Percentiles rank a stretch among this genome's conserved stretches.
phyloP scores from a whole-genome alignment of 176 grass and related monocot genomes.

The Bothriochloa decipiens region DNA sequence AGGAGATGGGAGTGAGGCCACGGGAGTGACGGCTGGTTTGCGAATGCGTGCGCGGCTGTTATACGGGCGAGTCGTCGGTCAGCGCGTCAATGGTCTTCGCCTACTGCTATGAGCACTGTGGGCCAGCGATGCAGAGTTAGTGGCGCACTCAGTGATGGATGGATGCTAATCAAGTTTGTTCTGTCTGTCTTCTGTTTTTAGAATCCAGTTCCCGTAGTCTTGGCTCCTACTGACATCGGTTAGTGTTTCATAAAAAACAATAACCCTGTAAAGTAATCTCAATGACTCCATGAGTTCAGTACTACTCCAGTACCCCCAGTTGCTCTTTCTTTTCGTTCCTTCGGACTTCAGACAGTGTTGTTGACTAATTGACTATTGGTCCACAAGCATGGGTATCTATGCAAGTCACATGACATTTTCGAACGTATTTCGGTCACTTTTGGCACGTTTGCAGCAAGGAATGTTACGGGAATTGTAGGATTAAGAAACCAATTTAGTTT shows the following conservation, averaged over 20 bases:
- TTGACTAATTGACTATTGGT: not conserved
- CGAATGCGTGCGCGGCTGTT: not conserved
- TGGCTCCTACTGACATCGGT: too few relatives aligned
- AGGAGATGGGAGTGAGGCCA: not conserved
- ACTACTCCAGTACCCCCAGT: not conserved
- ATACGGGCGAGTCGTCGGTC: slow-evolving; percentile 15
- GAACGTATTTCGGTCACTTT: too few relatives aligned
- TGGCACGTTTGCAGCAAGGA: too few relatives aligned
- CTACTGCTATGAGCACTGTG: not conserved
- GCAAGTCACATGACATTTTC: too few relatives aligned
- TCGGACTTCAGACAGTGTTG: not conserved
- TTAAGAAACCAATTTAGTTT: too few relatives aligned
- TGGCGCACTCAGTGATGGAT: not conserved
- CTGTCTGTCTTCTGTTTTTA: not conserved
- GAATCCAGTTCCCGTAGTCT: too few relatives aligned
- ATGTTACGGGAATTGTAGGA: too few relatives aligned
- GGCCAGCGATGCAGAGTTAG: not conserved
- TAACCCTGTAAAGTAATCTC: not conserved
- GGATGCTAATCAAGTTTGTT: not conserved
- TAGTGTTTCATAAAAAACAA: too few relatives aligned
- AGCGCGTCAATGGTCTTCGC: slow-evolving; percentile 28
- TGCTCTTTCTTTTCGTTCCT: not conserved
- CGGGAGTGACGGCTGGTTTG: not conserved
- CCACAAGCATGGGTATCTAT: too few relatives aligned
- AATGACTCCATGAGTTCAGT: not conserved